These are phyloP conservation scores for Clonostachys rosea DNA, from an alignment of 2,329 filamentous ascomycete species.

Conservation along the genomic window DNA sequence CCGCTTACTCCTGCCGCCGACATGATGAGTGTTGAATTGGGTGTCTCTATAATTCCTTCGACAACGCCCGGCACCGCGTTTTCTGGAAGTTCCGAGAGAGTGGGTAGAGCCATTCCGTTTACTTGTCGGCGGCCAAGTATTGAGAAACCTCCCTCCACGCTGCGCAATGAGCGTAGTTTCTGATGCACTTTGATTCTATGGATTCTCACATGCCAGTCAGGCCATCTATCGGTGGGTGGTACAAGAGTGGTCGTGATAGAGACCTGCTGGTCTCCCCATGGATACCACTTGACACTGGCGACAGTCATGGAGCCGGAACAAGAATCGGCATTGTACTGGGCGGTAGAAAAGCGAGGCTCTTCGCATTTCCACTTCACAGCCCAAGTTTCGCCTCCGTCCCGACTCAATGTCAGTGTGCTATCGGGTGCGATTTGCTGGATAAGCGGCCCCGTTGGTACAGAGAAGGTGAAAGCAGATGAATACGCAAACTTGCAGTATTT, in stretches of 20 bases:
- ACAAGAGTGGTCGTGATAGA: constrained; percentile 7
- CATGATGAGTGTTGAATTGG: not conserved
- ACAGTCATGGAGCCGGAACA: constrained; percentile 1
- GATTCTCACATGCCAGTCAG: constrained; percentile 60
- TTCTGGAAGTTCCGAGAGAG: not conserved
- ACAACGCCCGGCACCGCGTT: not conserved
- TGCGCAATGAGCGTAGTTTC: constrained; percentile 1
- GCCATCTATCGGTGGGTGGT: constrained; percentile 37
- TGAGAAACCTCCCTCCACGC: constrained; percentile 9
- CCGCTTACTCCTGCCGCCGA: constrained; percentile 5
- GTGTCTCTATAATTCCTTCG: not conserved
- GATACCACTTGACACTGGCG: constrained; percentile 5
- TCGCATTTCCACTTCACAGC: constrained; percentile 3
- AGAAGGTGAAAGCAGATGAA: constrained; percentile 40
- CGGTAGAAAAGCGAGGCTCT: constrained; percentile 1
- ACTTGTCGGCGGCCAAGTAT: constrained; percentile 1
- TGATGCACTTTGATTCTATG: constrained; percentile 2
- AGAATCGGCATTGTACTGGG: not conserved
- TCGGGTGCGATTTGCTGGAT: constrained; percentile 28
- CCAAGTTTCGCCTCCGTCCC: constrained; percentile 8
- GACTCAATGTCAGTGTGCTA: constrained; percentile 13
- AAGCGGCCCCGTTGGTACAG: constrained; percentile 28
- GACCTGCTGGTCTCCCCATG: constrained; percentile 4
- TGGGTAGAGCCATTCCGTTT: not conserved
- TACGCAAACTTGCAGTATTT: constrained; percentile 45